Percentiles rank a stretch among this genome's conserved stretches.
Conservation (phyloP, 2,329 filamentous ascomycete species). For the Aspergillus niger region DNA sequence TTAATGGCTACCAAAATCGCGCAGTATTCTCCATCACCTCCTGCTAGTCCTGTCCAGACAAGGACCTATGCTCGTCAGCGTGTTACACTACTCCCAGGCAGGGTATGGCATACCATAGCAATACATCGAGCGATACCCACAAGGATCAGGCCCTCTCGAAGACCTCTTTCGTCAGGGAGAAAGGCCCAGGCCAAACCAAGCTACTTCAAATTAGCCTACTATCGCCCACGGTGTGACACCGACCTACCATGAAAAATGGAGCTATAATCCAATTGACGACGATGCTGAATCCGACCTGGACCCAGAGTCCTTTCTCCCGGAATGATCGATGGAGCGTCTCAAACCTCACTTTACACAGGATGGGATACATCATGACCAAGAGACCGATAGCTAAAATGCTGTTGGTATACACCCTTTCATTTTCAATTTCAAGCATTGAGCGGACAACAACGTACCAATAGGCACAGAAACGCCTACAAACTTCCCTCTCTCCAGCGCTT, state of each 20-base stretch:
- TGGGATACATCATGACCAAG: conserved; percentile 93
- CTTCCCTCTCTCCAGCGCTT: conserved; percentile 65
- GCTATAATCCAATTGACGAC: conserved; percentile 81
- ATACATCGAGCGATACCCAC: conserved; percentile 86
- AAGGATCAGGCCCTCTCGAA: conserved; percentile 70
- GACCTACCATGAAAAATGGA: conserved; percentile 73
- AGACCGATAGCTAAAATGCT: conserved; percentile 66
- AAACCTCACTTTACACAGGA: conserved; percentile 81
- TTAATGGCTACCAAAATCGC: conserved; percentile 77
- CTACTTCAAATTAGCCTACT: conserved; percentile 40
- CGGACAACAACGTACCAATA: conserved; percentile 53
- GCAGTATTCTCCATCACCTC: conserved; percentile 79
- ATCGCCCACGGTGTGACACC: background rate
- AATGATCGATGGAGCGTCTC: conserved; percentile 72
- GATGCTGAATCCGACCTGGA: conserved; percentile 73
- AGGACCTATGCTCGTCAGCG: conserved; percentile 49
- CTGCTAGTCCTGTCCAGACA: conserved; percentile 77
- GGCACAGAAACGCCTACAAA: conserved; percentile 71
- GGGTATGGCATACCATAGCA: conserved; percentile 66
- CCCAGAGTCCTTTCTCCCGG: conserved; percentile 65
- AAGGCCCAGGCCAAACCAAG: conserved; percentile 54
- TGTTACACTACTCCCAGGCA: background rate
- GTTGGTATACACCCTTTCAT: background rate
- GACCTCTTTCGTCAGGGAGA: conserved; percentile 52
- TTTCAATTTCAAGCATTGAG: background rate